Base-by-base conservation (phyloP, 305 asterid genomes). In the Andrographis paniculata region DNA sequence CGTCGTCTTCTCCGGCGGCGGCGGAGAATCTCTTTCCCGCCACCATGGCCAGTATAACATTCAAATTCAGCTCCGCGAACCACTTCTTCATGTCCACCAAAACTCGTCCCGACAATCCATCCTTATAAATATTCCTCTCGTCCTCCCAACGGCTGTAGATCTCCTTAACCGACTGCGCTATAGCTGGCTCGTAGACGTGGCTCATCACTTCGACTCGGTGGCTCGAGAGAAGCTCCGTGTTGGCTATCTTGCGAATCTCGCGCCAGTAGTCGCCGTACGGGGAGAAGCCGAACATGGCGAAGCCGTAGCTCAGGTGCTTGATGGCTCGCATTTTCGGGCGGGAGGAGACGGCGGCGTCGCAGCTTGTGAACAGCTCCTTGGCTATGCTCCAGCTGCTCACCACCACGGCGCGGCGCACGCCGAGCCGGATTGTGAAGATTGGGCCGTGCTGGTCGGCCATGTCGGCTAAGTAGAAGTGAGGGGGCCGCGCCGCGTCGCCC, bases 211-310 rank as follows among this genome's bases (percentile, higher is more conserved):
- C 80, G 1, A 63, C 36, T 13, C 70, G 21, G 1, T 48, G 62
- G 37, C 47, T 44, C 11, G 62, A 56, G 12, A 56, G 62, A 8
- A 56, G 48, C 19, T 56, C 48, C 0, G 39, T 18, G 20, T 40
- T 14, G 14, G 47, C 22, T 0, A 56, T 20, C 24, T 39, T 56
- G 5, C 62, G 53, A 3, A 56, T 1, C 14, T 22, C 42, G 5
- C 52, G 21, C 78, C 74, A 71, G 45, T 71, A 67, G 0, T 59
- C 22, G 13, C 65, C 65, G 42, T 67, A 52, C n/a, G 67, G 62
- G 17, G 56, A 2, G 44, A 57, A 64, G 16, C 65, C 64, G 33
- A 67, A 61, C 64, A 64, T 14, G 45, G 74, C 62, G 51, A 37
- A 18, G 20, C 58, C 42, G 48, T 60, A 64, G 7, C 71, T 55